These are phyloP conservation scores for Penicillium flavigenum DNA, from an alignment of 495 filamentous ascomycete genomes.

Conservation along the genomic window DNA sequence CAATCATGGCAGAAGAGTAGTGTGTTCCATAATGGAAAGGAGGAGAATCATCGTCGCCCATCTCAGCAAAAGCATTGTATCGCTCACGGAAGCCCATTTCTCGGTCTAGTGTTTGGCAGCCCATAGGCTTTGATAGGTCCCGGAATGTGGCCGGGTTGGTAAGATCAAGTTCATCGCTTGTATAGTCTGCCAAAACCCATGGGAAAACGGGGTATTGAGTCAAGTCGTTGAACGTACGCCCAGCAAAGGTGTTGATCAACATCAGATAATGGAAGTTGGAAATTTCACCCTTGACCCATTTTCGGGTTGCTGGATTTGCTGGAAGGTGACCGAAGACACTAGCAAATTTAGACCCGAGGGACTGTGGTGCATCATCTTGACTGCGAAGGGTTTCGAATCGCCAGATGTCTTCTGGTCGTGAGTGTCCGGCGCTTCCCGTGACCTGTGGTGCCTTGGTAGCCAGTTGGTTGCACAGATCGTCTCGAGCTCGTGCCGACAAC, in stretches of 20 bases:
- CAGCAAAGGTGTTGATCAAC: conserved; percentile 96
- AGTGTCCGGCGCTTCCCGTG: conserved; percentile 49
- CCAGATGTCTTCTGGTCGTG: conserved; percentile 72
- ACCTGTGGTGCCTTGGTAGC: conserved; percentile 76
- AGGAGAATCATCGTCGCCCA: conserved; percentile 72
- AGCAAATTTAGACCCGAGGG: conserved; percentile 88
- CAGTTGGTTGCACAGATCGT: conserved; percentile 75
- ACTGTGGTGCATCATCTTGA: conserved; percentile 76
- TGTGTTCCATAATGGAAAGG: conserved; percentile 98
- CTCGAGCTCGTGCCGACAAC: conserved; percentile 66
- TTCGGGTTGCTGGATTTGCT: conserved; percentile 78
- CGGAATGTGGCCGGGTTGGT: conserved; percentile 80
- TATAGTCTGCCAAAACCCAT: conserved; percentile 95
- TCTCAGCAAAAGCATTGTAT: conserved; percentile 86
- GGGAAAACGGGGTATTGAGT: conserved; percentile 99
- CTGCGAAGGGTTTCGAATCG: conserved; percentile 80
- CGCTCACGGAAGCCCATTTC: conserved; percentile 76
- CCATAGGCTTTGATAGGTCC: conserved; percentile 95
- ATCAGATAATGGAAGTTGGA: conserved; percentile 99
- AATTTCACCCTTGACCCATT: conserved; percentile 91
- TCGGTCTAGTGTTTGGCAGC: conserved; percentile 76
- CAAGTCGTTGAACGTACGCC: conserved; percentile 94
- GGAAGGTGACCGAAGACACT: conserved; percentile 79
- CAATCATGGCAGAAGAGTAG: conserved; percentile 99
- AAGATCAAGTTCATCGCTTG: conserved; percentile 90